Base-by-base conservation (phyloP, 192 early-diverging fungal genomes). In the Linnemannia schmuckeri region DNA sequence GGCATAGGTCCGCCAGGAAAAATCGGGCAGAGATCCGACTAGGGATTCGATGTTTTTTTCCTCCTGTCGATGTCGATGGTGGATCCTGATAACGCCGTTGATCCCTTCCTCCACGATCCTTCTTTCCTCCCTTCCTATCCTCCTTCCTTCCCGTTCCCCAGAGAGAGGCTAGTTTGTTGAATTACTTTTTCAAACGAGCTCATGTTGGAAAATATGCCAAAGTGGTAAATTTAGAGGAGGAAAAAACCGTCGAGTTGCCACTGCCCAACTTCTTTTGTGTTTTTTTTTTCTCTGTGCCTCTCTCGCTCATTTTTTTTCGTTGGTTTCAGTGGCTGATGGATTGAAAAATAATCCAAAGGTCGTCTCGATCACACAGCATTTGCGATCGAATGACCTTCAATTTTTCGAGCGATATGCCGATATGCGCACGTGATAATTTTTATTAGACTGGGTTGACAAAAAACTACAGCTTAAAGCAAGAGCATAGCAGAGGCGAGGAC, bases 101-200 rank as follows among this genome's bases (percentile, higher is more conserved):
- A 37, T 38, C 6, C 35, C n/a, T 61, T 33, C 61, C 18, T 41
- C 61, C 61, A 46, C 40, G 30, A 4, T 40, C 3, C 24, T 69
- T 61, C 76, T 33, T 33, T 35, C 35, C 0, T 24, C 35, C 12
- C 35, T 44, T 17, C 41, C 22, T 27, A 9, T 38, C 57, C n/a
- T 38, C 68, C 27, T 44, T 47, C 75, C 41, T 44, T 61, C 57
- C 37, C 63, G 33, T 38, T 68, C 61, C 37, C 54, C 40, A n/a
- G 22, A 15, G 40, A 17, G 18, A 24, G 44, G 35, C 40, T 44
- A 33, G n/a, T n/a, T 69, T 24, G 49, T 40, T 6, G 42, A 76
- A 77, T 80, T 87, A 87, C 85, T 87, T 87, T 87, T 87, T 87
- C 85, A 76, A 87, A 87, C 61, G 85, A 87, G 85, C 85, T 87